Base-by-base conservation (phyloP, 768 basidiomycete species). In the Lentinula edodes region DNA sequence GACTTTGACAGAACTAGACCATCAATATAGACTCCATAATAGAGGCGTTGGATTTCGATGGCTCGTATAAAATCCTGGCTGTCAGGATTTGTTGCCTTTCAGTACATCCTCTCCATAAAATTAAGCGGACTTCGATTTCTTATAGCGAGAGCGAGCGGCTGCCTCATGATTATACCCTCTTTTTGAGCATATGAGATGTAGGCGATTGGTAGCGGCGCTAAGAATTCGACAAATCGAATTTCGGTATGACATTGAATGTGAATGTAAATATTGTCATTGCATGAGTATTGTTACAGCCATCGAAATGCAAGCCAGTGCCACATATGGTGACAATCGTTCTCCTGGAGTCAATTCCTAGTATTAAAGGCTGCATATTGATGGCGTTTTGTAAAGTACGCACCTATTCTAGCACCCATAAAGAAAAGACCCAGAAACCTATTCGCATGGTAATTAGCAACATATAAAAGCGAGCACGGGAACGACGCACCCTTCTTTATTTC, bases 391-490 rank as follows among this genome's bases (percentile, higher is more conserved):
- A 35, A 15, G 1, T 46, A 74, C 84, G 62, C 69, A 93, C 95
- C 97, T 79, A 99, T 94, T 55, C 97, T 83, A 10, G 97, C 96
- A 53, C 87, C 91, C 83, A 95, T 99, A 83, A 91, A 98, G 73
- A 98, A 90, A 9, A 98, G 72, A 6, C 96, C 96, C 28, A 91
- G 77, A 72, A 98, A 93, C 5, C 96, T 98, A 60, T 5, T 5
- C 48, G 39, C 10, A 45, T 7, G 6, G 43, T 18, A 45, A 48
- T 16, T 20, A 9, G 46, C 13, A 16, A 45, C 15, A 16, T 12
- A 15, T 23, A 16, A 20, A 20, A 4, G 7, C 23, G 18, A 48
- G 46, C 20, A 20, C 9, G 13, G 6, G 10, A 16, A n/a, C 13
- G 16, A 69, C 83, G 65, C 67, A 96, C 96, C 97, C 96, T 74